Conservation (phyloP, 2,329 filamentous ascomycete genomes). For the Penicillium brevicompactum region DNA sequence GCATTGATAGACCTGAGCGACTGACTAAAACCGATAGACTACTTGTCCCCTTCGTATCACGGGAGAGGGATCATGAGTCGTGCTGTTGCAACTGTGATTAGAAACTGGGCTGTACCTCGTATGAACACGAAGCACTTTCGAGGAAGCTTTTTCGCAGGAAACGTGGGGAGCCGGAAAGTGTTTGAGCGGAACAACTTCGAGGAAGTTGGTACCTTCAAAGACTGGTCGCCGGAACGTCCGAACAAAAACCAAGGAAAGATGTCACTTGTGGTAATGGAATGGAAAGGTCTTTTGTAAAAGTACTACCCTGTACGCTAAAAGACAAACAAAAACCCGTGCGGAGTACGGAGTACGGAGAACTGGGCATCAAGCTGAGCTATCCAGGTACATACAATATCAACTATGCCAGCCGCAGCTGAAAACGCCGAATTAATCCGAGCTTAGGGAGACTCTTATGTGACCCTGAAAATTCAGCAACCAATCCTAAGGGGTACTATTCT, state of each 20-base stretch:
- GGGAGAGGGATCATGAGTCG: slow-evolving; percentile 33
- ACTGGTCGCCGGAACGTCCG: slow-evolving; percentile 16
- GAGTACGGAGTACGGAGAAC: too few relatives aligned
- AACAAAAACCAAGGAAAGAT: slow-evolving; percentile 20
- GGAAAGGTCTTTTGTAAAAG: slow-evolving; percentile 8
- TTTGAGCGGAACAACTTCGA: slow-evolving; percentile 33
- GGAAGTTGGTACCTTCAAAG: slow-evolving; percentile 16
- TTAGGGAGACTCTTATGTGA: background rate
- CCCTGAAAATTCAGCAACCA: background rate
- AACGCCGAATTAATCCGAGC: background rate
- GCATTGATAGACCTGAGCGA: background rate
- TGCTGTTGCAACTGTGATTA: slow-evolving; percentile 23
- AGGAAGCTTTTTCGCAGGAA: slow-evolving; percentile 25
- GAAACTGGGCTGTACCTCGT: slow-evolving; percentile 29
- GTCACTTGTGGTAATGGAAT: slow-evolving; percentile 21
- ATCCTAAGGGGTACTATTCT: background rate
- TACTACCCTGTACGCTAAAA: too few relatives aligned
- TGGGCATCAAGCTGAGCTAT: too few relatives aligned
- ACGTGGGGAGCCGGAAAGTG: slow-evolving; percentile 28
- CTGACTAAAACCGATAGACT: slow-evolving; percentile 16
- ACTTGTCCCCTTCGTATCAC: slow-evolving; percentile 28
- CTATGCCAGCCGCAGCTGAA: background rate
- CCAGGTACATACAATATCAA: too few relatives aligned
- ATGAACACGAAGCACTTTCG: slow-evolving; percentile 29
- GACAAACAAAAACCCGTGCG: too few relatives aligned